Conservation (phyloP, 1,284 basidiomycete species). For the Anthracocystis walkeri region DNA sequence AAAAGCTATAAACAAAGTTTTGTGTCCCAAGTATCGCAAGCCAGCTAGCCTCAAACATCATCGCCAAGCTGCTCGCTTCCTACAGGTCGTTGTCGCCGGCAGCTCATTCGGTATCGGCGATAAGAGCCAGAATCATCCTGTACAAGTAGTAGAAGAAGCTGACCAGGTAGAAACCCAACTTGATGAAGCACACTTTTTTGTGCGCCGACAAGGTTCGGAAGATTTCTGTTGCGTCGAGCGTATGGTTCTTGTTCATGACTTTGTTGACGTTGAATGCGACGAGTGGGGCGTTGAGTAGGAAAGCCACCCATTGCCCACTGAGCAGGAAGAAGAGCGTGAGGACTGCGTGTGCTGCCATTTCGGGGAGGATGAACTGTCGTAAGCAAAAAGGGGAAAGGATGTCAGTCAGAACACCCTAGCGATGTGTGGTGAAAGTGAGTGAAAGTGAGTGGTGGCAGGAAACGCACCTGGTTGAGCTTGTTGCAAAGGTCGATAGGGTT, state of each 20-base stretch:
- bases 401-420: neutral
- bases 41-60: no score
- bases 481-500: conserved; percentile 99
- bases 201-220: conserved; percentile 93
- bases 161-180: conserved; percentile 67
- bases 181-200: conserved; percentile 86
- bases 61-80: no score
- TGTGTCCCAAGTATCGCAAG: no score
- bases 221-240: conserved; percentile 99
- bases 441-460: neutral
- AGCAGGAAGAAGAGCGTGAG: conserved; percentile 82
- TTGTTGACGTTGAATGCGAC: conserved; percentile 94
- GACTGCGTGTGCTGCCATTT: conserved; percentile 89
- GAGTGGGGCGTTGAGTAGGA: conserved; percentile 90
- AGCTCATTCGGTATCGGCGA: conserved; percentile 52
- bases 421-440: neutral
- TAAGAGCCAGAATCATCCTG: conserved; percentile 60
- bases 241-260: conserved; percentile 94
- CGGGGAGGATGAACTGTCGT: conserved; percentile 91
- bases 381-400: neutral
- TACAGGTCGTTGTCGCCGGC: neutral
- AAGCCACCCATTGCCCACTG: conserved; percentile 85
- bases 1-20: no score
- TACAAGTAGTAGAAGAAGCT: conserved; percentile 70
- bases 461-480: conserved; percentile 92